These are phyloP conservation scores for Rhodotorula sp. DNA, from an alignment of 1,284 basidiomycete species.

Conservation along the genomic window DNA sequence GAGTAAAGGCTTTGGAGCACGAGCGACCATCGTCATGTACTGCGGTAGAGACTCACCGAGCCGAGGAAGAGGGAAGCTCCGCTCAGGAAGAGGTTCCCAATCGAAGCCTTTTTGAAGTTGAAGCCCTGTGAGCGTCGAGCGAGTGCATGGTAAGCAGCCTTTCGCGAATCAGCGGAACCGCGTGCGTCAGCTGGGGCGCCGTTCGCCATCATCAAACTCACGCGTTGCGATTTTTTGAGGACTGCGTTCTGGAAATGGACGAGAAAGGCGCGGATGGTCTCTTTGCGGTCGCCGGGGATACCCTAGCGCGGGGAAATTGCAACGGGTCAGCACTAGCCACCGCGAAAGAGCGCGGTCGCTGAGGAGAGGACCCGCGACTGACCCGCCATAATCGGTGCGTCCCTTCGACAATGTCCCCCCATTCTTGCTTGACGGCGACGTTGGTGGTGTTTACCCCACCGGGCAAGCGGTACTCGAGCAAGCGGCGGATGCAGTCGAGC, in stretches of 20 bases:
- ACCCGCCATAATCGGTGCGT: slow-evolving; percentile 74
- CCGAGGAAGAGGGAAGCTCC: slow-evolving; percentile 82
- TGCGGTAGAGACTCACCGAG: slow-evolving; percentile 58
- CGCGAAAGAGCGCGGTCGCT: no score
- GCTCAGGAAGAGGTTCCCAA: slow-evolving; percentile 56
- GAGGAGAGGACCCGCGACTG: neutral
- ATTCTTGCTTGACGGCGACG: slow-evolving; percentile 38
- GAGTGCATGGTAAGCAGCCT: no score
- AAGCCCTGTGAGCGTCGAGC: slow-evolving; percentile 71
- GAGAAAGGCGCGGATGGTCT: slow-evolving; percentile 70
- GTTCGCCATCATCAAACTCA: neutral
- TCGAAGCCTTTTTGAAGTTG: slow-evolving; percentile 75
- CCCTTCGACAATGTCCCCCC: slow-evolving; percentile 84
- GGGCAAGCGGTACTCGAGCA: slow-evolving; percentile 42
- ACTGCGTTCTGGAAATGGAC: slow-evolving; percentile 34
- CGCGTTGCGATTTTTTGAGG: slow-evolving; percentile 34
- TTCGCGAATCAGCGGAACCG: no score
- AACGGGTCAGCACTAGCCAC: neutral
- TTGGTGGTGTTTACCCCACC: slow-evolving; percentile 53
- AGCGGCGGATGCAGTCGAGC: slow-evolving; percentile 38
- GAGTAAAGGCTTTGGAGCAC: neutral
- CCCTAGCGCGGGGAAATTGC: slow-evolving; percentile 45
- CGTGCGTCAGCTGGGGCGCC: no score
- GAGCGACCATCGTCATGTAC: neutral
- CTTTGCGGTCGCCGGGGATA: slow-evolving; percentile 87